Evolutionary conservation across 2,329 filamentous ascomycete species (phyloP), one percentile per base, ranked within the genome.

Genomic region (Thielaviopsis euricoi): DNA sequence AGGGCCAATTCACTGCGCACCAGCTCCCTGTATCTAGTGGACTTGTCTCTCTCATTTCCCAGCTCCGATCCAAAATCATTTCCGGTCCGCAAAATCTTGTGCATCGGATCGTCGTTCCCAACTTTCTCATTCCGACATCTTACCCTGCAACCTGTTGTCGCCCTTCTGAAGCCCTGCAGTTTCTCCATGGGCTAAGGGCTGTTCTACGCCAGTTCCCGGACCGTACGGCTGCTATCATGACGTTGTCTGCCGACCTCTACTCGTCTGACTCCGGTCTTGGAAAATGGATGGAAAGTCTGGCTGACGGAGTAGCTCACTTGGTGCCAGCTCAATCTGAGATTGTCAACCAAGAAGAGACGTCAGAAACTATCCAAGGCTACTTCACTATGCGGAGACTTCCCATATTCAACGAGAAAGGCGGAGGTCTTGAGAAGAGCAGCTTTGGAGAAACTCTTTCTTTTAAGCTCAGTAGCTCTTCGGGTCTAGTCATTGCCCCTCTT

Each of bases 391-490:
- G 95, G 68, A 84, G 84, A 57, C 70, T 97, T 40, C 91, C 93
- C 0, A 76, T 95, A 0, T 84, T 88, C 63, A 87, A 94, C 60
- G 91, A 97, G 67, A 88, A 87, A 63, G 91, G 93, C 1, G 89
- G 89, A 1, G 89, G 88, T 10, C 77, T 80, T 1, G 81, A 82
- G 60, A 76, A 79, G 46, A 80, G 80, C 59, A 82, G 82, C 62
- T 77, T 85, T 57, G 83, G 87, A 23, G 87, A 95, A 66, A 89
- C 96, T 70, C 79, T 95, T 70, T 89, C 89, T 4, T 98, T 98
- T 69, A 90, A 83, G 61, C 72, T 98, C 55, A 95, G 89, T 68
- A 78, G 88, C 65, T 78, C 80, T 2, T 83, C 80, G 64, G 90
- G 88, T 55, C 82, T 98, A 63, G 79, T 88, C 46, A 89, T 98